Percentiles rank a stretch among this genome's conserved stretches.
Evolutionary conservation across 495 filamentous ascomycete species (phyloP).

Genomic region (Penicillium diatomitis): DNA sequence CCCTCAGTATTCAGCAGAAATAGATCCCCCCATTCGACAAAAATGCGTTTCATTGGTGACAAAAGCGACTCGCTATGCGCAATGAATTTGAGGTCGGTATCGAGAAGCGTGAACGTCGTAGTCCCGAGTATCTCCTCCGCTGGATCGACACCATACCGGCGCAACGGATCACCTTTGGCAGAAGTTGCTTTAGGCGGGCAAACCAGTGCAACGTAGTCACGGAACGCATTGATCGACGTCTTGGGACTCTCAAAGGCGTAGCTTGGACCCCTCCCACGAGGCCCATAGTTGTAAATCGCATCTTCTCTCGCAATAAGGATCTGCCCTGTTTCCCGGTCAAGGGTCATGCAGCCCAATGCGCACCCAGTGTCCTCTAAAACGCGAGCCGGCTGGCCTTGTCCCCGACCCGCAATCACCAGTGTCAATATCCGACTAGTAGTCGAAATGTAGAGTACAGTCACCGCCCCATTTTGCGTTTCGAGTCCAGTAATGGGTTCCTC

Average conservation of each 20-base stretch:
- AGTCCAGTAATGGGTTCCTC: conserved; percentile 94
- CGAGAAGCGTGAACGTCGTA: conserved; percentile 77
- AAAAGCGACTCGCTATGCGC: conserved; percentile 79
- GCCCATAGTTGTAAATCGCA: conserved; percentile 86
- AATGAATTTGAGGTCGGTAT: conserved; percentile 84
- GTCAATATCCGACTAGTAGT: conserved; percentile 87
- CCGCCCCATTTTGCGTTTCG: conserved; percentile 39
- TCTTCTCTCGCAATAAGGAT: conserved; percentile 88
- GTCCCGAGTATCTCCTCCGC: conserved; percentile 70
- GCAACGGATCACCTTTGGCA: conserved; percentile 40
- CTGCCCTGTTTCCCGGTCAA: conserved; percentile 68
- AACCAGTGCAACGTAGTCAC: conserved; percentile 80
- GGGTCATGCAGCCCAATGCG: conserved; percentile 84
- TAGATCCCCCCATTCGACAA: conserved; percentile 85
- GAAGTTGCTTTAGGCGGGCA: conserved; percentile 67
- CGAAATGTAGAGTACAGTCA: conserved; percentile 82
- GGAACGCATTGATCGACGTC: conserved; percentile 68
- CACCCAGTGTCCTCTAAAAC: conserved; percentile 84
- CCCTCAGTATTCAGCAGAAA: conserved; percentile 83
- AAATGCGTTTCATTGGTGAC: conserved; percentile 67
- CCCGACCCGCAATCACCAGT: conserved; percentile 72
- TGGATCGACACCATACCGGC: conserved; percentile 57
- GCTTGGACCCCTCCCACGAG: conserved; percentile 74
- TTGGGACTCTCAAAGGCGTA: conserved; percentile 89
- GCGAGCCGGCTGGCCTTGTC: conserved; percentile 80